These are phyloP conservation scores for apple (Malus domestica) DNA, from an alignment of 306 rosid genomes.

Conservation along the genomic window DNA sequence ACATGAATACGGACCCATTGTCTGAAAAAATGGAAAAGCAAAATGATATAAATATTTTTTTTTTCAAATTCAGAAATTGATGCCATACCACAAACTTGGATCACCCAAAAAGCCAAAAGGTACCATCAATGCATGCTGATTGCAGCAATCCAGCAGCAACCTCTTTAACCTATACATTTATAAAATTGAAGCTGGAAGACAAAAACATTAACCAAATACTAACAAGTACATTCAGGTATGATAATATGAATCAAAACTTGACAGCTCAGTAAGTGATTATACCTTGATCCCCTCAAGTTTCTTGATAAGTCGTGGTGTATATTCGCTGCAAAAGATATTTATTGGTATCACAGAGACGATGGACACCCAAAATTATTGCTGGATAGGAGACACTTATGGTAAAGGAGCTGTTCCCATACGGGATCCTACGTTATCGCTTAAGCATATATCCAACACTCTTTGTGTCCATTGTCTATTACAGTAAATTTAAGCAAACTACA, in stretches of 20 bases:
- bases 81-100: neutral
- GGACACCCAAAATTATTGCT: neutral
- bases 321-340: slow-evolving; percentile 57
- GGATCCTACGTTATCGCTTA: neutral
- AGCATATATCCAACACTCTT: neutral
- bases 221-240: neutral
- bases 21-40: slow-evolving; percentile 46
- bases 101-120: slow-evolving; percentile 2
- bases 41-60: slow-evolving; percentile 1
- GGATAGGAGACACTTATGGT: neutral
- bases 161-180: slow-evolving; percentile 46
- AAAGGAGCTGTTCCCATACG: neutral
- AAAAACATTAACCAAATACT: neutral
- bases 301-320: slow-evolving; percentile 85
- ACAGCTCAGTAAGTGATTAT: slow-evolving; percentile 16
- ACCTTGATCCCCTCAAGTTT: slow-evolving; percentile 91
- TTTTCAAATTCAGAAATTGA: neutral
- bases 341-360: slow-evolving; percentile 4
- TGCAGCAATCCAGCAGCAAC: slow-evolving; percentile 84
- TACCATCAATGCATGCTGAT: slow-evolving; percentile 88
- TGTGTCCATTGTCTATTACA: neutral
- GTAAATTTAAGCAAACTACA: neutral
- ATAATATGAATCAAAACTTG: slow-evolving; percentile 17
- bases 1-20: slow-evolving; percentile 67
- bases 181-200: neutral